Base-by-base conservation (phyloP, 2,329 filamentous ascomycete genomes). In the Calonectria fujianensis region DNA sequence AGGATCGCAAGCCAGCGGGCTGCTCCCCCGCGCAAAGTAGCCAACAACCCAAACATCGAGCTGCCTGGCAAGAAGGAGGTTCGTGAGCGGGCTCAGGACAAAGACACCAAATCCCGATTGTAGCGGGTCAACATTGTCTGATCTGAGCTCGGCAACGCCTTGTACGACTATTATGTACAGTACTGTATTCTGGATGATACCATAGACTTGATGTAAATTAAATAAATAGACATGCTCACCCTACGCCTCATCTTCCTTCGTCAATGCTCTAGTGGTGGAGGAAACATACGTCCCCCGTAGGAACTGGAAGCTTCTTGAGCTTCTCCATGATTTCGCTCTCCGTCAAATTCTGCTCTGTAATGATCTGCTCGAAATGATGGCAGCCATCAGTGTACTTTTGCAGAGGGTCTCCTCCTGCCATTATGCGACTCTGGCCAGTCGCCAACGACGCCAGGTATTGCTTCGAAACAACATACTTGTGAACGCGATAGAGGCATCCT, bases 401-500 rank as follows among this genome's bases (percentile, higher is more conserved):
- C 82, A 96, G 81, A 32, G 89, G 89, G 74, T 91, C 89, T 4
- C 85, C 86, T 13, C 84, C 85, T 2, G 82, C 80, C 31, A 80
- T 73, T 1, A 87, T 85, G 31, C 84, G 82, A 50, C 87, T 88
- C 80, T 90, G 87, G 2, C 90, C 91, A 50, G 89, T 89, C 1
- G 90, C 91, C 70, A 92, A 82, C 3, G 87, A 86, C 10, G 89
- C 87, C 29, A 93, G 85, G 79, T 92, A 91, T 82, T 91, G 90
- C 81, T 91, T 92, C 5, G 90, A 92, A 1, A 97, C 91, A 35
- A 95, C 94, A 83, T 97, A 97, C 84, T 97, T 97, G 86, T 98
- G 95, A 51, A 98, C 93, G 41, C 97, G 92, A 85, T 98, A 98
- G 31, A 99, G 86, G 79, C 97, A 94, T 20, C 96, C 96, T 86